Evolutionary conservation across 31 red algal species (phyloP), one percentile per base, ranked within the genome.

Genomic region (Porphyra umbilicalis): DNA sequence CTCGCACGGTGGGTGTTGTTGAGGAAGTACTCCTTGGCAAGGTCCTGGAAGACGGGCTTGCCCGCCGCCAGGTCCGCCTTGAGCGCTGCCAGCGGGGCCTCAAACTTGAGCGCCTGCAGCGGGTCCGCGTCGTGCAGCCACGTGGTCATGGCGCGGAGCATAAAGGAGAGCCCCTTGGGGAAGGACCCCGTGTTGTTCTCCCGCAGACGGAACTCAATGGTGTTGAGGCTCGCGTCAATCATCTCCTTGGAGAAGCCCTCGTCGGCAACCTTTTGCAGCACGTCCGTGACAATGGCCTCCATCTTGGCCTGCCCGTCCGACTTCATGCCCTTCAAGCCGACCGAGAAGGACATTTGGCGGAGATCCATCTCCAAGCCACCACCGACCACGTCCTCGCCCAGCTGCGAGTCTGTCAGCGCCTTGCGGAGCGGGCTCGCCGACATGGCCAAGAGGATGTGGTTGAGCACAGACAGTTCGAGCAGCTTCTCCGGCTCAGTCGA

Each of bases 61-160:
- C 88, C 86, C 37, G 82, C 79, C 35, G 80, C 89, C 18, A 99
- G 80, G 2, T 87, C 57, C 79, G 78, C 77, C 20, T 89, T 76
- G 33, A 99, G 79, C 75, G 78, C 46, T 37, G 75, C 35, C 10
- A 99, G 83, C 15, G 94, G 88, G 30, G 36, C 79, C 81, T 99
- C 97, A 82, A 96, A 99, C 78, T 91, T 92, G 15, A 99, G 83
- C 75, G 91, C 77, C 46, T 74, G 44, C 0, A 94, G 34, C n/a
- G 97, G 97, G 84, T 96, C 94, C 13, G 81, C 89, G 33, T 99
- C 97, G 85, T 96, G 94, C n/a, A 99, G 79, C 97, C 97, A 99
- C 29, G 88, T 99, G 29, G 92, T 90, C 87, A 99, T 77, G 0
- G 94, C 85, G 33, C 92, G 83, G 46, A 99, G 81, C 97, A 99